Percentiles rank a stretch among this genome's conserved stretches.
Conservation (phyloP, 164 flowering plant species). For the Saururus chinensis region DNA sequence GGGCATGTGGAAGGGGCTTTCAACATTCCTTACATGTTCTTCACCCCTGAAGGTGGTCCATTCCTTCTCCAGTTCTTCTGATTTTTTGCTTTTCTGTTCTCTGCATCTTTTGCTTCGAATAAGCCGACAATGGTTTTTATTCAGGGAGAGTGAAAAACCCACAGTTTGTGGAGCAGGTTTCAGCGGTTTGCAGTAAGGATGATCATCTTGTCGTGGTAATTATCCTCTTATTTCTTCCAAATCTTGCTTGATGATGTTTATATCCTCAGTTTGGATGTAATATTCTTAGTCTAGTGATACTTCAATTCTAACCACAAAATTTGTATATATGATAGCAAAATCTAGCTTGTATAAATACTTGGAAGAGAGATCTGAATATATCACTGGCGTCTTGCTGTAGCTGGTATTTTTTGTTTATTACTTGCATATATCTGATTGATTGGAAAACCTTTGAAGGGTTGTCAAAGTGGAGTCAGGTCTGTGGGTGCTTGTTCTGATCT, state of each 20-base stretch:
- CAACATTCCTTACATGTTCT: slow-evolving; percentile 43
- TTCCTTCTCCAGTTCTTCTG: not conserved
- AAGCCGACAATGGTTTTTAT: not conserved
- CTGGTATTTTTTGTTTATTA: not conserved
- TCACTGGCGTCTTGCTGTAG: too few species aligned
- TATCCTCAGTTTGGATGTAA: not conserved
- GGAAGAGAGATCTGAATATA: not conserved
- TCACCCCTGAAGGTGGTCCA: slow-evolving; percentile 45
- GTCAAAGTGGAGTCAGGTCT: slow-evolving; percentile 78
- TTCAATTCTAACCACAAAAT: not conserved
- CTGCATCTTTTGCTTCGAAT: not conserved
- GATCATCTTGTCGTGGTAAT: slow-evolving; percentile 72
- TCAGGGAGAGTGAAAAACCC: slow-evolving; percentile 80
- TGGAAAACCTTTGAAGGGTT: slow-evolving; percentile 36
- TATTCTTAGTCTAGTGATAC: too few species aligned
- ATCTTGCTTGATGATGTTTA: too few species aligned
- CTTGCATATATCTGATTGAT: not conserved
- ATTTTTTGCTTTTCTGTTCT: not conserved
- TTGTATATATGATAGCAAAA: too few species aligned
- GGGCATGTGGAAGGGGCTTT: slow-evolving; percentile 38
- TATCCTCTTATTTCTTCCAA: too few species aligned
- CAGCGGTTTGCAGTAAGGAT: slow-evolving; percentile 40
- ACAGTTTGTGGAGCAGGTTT: slow-evolving; percentile 54
- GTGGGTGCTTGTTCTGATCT: slow-evolving; percentile 49
- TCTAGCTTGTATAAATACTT: too few species aligned